Evolutionary conservation across 2,329 filamentous ascomycete species (phyloP), one percentile per base, ranked within the genome.

Genomic region (Fusarium transvaalense): DNA sequence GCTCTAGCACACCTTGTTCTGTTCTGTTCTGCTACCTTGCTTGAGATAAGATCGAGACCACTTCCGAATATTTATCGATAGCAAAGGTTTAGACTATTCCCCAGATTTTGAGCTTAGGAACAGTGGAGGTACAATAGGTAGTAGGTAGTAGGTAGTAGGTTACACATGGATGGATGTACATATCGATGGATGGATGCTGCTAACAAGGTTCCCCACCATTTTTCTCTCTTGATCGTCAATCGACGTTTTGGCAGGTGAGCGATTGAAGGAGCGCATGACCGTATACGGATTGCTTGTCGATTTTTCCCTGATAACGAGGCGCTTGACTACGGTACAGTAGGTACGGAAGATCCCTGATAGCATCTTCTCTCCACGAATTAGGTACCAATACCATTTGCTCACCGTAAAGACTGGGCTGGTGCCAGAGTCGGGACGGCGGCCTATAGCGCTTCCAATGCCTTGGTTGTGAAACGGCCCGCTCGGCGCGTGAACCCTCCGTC

Each of bases 401-500:
- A 17, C 39, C 21, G 29, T 63, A 51, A 64, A 67, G 53, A 41
- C 38, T 64, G 45, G 64, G 17, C 27, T 56, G 45, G 29, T 47
- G 42, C 38, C 47, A 57, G 38, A 52, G 38, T 66, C 56, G 51
- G 48, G 52, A 67, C 47, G 45, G 53, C 31, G 53, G 61, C 48
- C 42, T 64, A 54, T 61, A 25, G 47, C 47, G 25, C 54, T 67
- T 58, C 46, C 41, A 52, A 56, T 68, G 29, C 59, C 61, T 59
- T 68, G 57, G 54, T 66, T 67, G 58, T 74, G 70, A 74, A 73
- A 74, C 72, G 72, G 72, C 70, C 72, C 72, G 72, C 68, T 66
- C 70, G 72, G 68, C 69, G 66, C 67, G 63, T 70, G 64, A 68
- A 69, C 68, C 69, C 72, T 71, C 60, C 45, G 35, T 58, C 51